phyloP scores from a whole-genome alignment of 805 yeast species.

The Candida golubevii region DNA sequence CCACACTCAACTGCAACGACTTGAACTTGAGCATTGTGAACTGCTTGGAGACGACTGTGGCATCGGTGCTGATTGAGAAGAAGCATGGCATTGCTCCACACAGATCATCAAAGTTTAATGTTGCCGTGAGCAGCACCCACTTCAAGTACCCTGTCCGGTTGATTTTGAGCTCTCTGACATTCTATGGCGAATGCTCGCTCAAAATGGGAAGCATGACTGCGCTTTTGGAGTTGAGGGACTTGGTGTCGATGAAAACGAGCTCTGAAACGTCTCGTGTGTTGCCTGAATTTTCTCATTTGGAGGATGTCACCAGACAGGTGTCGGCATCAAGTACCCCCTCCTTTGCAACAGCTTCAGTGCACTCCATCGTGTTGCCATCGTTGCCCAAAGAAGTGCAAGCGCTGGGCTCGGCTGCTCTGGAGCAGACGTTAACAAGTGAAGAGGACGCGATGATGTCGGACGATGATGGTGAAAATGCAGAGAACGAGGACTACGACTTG shows the following conservation, averaged over 20 bases:
- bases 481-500: constrained; percentile 31
- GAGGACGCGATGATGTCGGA: constrained; percentile 1
- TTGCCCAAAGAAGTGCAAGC: constrained; percentile 8
- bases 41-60: constrained; percentile 24
- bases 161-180: constrained; percentile 20
- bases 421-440: neutral
- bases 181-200: constrained; percentile 20
- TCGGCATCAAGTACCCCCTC: constrained; percentile 5
- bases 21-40: constrained; percentile 28
- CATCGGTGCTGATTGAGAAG: constrained; percentile 27
- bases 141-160: constrained; percentile 32
- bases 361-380: constrained; percentile 8
- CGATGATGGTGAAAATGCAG: constrained; percentile 6
- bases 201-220: constrained; percentile 23
- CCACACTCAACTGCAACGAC: constrained; percentile 27
- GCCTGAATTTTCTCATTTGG: neutral
- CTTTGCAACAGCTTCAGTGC: constrained; percentile 6
- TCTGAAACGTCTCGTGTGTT: neutral
- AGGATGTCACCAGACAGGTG: neutral
- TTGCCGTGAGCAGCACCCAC: constrained; percentile 28
- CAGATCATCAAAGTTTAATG: constrained; percentile 30
- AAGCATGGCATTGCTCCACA: constrained; percentile 30
- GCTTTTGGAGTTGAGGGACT: constrained; percentile 4
- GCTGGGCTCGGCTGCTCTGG: neutral
- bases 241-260: neutral